These are phyloP conservation scores for Aspergillus thermomutatus DNA, from an alignment of 2,329 filamentous ascomycete species.

Conservation along the genomic window DNA sequence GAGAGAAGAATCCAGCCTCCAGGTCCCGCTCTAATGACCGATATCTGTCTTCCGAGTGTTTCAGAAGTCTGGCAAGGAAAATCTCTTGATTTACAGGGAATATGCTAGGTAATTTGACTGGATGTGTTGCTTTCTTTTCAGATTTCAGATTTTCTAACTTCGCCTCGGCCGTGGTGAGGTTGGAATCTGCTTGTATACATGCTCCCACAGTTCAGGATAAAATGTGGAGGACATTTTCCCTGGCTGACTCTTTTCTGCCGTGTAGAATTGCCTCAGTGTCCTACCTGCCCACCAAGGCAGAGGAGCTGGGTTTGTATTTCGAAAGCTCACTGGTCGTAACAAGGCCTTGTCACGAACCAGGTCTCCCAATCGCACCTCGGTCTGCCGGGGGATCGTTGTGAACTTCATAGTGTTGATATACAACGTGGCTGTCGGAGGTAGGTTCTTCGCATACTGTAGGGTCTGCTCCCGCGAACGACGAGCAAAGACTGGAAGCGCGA, in stretches of 20 bases:
- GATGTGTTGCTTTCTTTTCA: neutral
- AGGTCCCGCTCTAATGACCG: neutral
- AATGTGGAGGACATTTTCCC: slow-evolving; percentile 37
- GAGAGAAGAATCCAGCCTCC: neutral
- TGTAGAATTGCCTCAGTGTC: slow-evolving; percentile 38
- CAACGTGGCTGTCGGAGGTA: slow-evolving; percentile 43
- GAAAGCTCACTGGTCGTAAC: slow-evolving; percentile 41
- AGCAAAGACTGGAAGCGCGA: slow-evolving; percentile 65
- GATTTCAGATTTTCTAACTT: slow-evolving; percentile 3
- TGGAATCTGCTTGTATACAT: slow-evolving; percentile 41
- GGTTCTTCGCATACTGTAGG: slow-evolving; percentile 41
- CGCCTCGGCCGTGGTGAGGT: slow-evolving; percentile 11
- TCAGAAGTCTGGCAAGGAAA: neutral
- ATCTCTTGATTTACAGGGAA: slow-evolving; percentile 3
- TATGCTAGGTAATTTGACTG: neutral
- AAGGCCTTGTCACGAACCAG: slow-evolving; percentile 33
- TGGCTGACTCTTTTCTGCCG: slow-evolving; percentile 35
- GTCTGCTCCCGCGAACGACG: slow-evolving; percentile 54
- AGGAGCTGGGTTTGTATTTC: slow-evolving; percentile 34
- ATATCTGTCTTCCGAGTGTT: neutral
- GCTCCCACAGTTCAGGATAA: slow-evolving; percentile 43
- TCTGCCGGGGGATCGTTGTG: slow-evolving; percentile 41
- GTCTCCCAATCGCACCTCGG: slow-evolving; percentile 42
- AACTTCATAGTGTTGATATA: slow-evolving; percentile 46
- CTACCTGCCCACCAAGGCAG: slow-evolving; percentile 38